These are phyloP conservation scores for Hippophae gyantsensis DNA, from an alignment of 306 rosid species.

Conservation along the genomic window DNA sequence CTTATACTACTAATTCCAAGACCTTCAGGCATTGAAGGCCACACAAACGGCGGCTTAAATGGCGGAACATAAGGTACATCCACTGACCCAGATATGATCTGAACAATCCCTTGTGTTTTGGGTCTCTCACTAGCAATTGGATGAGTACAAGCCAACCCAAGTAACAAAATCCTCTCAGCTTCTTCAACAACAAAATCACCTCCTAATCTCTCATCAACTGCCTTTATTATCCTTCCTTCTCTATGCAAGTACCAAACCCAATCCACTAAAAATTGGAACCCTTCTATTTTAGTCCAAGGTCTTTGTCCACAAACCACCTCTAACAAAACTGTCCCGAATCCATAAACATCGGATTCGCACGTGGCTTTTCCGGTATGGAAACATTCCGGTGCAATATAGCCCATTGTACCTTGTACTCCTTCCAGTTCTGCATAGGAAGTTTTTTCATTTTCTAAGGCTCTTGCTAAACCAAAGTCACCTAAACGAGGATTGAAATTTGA, in stretches of 20 bases:
- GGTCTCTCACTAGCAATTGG: constrained; percentile 58
- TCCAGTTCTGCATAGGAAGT: no score
- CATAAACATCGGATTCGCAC: neutral
- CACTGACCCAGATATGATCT: constrained; percentile 52
- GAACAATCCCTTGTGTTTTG: constrained; percentile 42
- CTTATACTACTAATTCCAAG: constrained; percentile 7
- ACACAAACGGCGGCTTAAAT: constrained; percentile 17
- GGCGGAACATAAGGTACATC: constrained; percentile 47
- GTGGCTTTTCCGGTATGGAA: no score
- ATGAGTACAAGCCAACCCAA: constrained; percentile 68
- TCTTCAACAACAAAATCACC: constrained; percentile 41
- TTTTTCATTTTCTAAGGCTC: no score
- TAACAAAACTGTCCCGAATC: constrained; percentile 56
- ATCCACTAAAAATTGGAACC: constrained; percentile 41
- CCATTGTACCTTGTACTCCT: no score
- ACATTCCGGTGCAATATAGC: no score
- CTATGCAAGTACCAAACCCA: constrained; percentile 21
- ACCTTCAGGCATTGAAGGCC: constrained; percentile 30
- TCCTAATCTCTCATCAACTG: constrained; percentile 44
- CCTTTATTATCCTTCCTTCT: constrained; percentile 34
- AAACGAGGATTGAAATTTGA: no score
- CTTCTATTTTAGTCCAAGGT: constrained; percentile 47
- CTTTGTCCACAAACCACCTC: constrained; percentile 65
- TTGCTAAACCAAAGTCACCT: no score
- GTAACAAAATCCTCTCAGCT: constrained; percentile 45